Evolutionary conservation across 176 grass and related monocot genomes (phyloP).

Genomic region (Calamus simplicifolius): DNA sequence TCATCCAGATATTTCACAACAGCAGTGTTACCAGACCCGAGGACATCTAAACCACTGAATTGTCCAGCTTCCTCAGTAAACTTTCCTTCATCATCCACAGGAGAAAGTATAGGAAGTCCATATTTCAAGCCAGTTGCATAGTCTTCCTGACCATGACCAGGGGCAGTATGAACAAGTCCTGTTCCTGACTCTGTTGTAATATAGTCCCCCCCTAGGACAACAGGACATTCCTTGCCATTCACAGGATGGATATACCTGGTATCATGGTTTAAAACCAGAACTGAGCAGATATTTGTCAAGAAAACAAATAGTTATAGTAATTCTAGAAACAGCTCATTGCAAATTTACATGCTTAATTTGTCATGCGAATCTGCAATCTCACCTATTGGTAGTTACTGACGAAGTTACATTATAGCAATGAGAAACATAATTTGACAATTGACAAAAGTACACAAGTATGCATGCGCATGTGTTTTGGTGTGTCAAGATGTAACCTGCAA

Average conservation of each 20-base stretch:
- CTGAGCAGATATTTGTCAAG: too few relatives aligned
- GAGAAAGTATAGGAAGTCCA: slow-evolving; percentile 82
- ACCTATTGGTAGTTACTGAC: too few relatives aligned
- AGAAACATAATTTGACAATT: slow-evolving; percentile 15
- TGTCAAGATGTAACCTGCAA: slow-evolving; percentile 43
- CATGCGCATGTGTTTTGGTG: too few relatives aligned
- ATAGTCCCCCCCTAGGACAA: slow-evolving; percentile 90
- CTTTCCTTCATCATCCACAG: slow-evolving; percentile 84
- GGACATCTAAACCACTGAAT: slow-evolving; percentile 73
- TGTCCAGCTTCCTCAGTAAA: slow-evolving; percentile 87
- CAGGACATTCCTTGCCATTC: slow-evolving; percentile 75
- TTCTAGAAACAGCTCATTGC: too few relatives aligned
- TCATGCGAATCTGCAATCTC: too few relatives aligned
- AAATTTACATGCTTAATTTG: background rate
- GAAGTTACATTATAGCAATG: background rate
- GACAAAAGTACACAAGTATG: too few relatives aligned
- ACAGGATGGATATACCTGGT: slow-evolving; percentile 80
- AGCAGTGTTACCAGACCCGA: slow-evolving; percentile 73
- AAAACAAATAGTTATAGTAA: too few relatives aligned
- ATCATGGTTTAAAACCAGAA: slow-evolving; percentile 2
- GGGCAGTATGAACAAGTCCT: slow-evolving; percentile 97
- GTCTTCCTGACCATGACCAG: slow-evolving; percentile 97
- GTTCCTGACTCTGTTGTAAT: slow-evolving; percentile 97
- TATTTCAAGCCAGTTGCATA: slow-evolving; percentile 90
- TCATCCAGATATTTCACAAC: slow-evolving; percentile 72